Evolutionary conservation across 2,329 filamentous ascomycete species (phyloP), one percentile per base, ranked within the genome.

Genomic region (Xylariaceae sp.): DNA sequence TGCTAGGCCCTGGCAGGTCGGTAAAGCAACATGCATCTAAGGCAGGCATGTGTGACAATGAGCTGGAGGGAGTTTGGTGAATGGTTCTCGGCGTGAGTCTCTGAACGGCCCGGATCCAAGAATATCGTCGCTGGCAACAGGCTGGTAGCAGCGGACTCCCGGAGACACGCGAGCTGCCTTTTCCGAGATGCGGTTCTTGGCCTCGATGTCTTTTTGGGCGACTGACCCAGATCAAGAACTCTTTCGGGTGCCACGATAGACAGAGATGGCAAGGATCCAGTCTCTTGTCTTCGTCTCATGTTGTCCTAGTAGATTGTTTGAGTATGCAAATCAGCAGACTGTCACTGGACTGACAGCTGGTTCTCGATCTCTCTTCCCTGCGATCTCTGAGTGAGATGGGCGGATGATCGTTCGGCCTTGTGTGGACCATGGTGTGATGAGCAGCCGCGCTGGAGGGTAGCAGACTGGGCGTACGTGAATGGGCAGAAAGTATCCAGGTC

Each of bases 331-430:
- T 26, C 22, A 26, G 22, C 22, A 26, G 22, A 26, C 22, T 26
- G 22, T 6, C 22, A 26, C 22, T 6, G 11, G 22, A 26, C 22
- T 6, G 35, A 39, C 43, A 41, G 35, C 35, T 45, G 32, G 44
- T 49, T 48, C 41, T 49, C n/a, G 42, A 28, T 39, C 41, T 43
- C 18, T 16, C 17, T 51, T 47, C 50, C 41, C 50, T 43, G 40
- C 47, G 46, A 53, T 48, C 41, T 51, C 34, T 47, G 32, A 42
- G 45, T 41, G 42, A 22, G 19, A 22, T 34, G 37, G 39, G 38
- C 38, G 37, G 46, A 39, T 43, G 46, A 48, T 49, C 46, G 31
- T 49, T 47, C 42, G 47, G 31, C 12, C 31, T 11, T 9, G 28
- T 29, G n/a, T n/a, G 30, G 30, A 8, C 13, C 7, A 32, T 46